phyloP scores from a whole-genome alignment of 169 alveolate genomes.

The Cystoisospora suis region DNA sequence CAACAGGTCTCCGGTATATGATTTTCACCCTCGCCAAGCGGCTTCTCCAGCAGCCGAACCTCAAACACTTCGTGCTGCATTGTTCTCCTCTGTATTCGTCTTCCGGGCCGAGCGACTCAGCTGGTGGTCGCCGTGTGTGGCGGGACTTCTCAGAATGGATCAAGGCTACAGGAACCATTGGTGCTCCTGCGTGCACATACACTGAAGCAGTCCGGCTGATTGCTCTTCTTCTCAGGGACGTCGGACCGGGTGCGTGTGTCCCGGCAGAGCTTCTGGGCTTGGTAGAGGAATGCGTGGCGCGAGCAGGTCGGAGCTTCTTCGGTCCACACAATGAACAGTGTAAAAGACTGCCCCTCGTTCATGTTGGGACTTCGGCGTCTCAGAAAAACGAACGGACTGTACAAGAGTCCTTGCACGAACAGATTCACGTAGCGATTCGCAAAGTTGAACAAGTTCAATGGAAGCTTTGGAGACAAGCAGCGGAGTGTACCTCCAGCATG shows the following conservation, averaged over 20 bases:
- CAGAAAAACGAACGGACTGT: too few species aligned
- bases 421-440: not conserved
- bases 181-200: not conserved
- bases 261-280: not conserved
- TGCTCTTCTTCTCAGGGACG: slow-evolving; percentile 24
- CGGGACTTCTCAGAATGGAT: not conserved
- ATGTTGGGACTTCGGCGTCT: too few species aligned
- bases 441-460: not conserved
- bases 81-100: not conserved
- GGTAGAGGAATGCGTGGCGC: slow-evolving; percentile 33
- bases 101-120: not conserved
- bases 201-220: slow-evolving; percentile 24
- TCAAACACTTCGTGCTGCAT: not conserved
- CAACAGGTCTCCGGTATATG: not conserved
- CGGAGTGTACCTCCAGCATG: not conserved
- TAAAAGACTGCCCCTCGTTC: not conserved
- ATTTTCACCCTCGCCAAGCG: slow-evolving; percentile 21
- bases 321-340: not conserved
- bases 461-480: not conserved
- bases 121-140: not conserved
- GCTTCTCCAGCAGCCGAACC: slow-evolving; percentile 18
- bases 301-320: not conserved
- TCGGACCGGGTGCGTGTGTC: slow-evolving; percentile 21
- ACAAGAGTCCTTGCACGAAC: too few species aligned
- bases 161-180: not conserved